These are phyloP conservation scores for Neoboletus magnificus DNA, from an alignment of 768 basidiomycete species.

Conservation along the genomic window DNA sequence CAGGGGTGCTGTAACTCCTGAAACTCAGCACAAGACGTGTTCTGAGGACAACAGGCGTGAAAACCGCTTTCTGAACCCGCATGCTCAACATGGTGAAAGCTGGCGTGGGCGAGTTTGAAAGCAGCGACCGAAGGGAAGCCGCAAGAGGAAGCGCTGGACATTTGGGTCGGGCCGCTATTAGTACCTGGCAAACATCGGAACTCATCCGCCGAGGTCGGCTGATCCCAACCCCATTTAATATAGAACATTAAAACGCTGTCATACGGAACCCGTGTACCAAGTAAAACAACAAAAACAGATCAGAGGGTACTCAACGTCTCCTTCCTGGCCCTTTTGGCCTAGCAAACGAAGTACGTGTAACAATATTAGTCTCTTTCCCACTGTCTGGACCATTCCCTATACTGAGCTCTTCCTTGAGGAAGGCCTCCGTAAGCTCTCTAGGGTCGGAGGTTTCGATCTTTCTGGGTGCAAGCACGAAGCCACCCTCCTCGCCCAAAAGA, in stretches of 20 bases:
- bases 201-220: slow-evolving; percentile 19
- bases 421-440: slow-evolving; percentile 61
- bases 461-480: slow-evolving; percentile 43
- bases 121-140: background rate
- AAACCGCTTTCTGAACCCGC: slow-evolving; percentile 12
- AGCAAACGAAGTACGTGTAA: slow-evolving; percentile 49
- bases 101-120: background rate
- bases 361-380: background rate
- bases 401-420: slow-evolving; percentile 58
- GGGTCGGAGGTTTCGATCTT: slow-evolving; percentile 87
- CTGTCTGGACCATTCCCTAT: slow-evolving; percentile 15
- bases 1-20: slow-evolving; percentile 27
- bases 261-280: background rate
- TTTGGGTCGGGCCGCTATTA: background rate
- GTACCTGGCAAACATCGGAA: slow-evolving; percentile 15
- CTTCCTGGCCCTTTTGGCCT: slow-evolving; percentile 67
- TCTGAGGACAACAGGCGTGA: slow-evolving; percentile 18
- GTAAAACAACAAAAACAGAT: background rate
- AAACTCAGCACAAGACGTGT: slow-evolving; percentile 11
- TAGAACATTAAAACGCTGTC: background rate
- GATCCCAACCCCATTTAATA: background rate
- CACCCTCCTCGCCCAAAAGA: slow-evolving; percentile 43
- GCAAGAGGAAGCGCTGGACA: background rate
- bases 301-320: slow-evolving; percentile 34
- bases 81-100: slow-evolving; percentile 20